Evolutionary conservation across 345 rosid species (phyloP), one percentile per base, ranked within the genome.

Genomic region (Moricandia arvensis): DNA sequence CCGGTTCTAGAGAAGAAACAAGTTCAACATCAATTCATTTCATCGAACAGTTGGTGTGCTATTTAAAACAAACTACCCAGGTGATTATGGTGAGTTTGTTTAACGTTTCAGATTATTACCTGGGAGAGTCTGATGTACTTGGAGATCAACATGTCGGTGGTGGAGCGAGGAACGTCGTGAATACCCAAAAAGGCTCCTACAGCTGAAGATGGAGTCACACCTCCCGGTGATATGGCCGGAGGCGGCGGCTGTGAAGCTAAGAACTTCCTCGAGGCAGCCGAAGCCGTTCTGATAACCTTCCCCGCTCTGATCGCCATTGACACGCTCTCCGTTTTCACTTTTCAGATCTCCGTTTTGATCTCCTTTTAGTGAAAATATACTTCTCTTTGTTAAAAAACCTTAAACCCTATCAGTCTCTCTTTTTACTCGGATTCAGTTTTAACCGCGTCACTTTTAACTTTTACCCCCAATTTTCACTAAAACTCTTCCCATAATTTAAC

Each of bases 261-360:
- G 12, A 71, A 24, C 16, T 65, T 77, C 62, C 61, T 77, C 18
- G 80, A 75, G 12, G 55, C 80, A 15, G 76, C 71, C 63, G 72
- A 64, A 53, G 75, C 80, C 67, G 80, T 77, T 64, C 80, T 77
- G 16, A 77, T 0, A 45, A 71, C 72, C 45, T 45, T 71, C 13
- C 80, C 80, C 33, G 67, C 76, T 77, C 71, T 77, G 26, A 77
- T 77, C 71, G 72, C 71, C 80, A 77, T 77, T 3, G 17, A 12
- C 49, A 15, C 55, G 0, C 17, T 18, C 21, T 49, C 49, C 13
- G 1, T 9, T 10, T 37, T 37, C 51, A 13, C 51, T 13, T 13
- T 45, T 45, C 47, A 41, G 47, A 43, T 55, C 57, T 58, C 62
- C 41, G 41, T 38, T 38, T 10, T 10, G 45, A 38, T 38, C 13